phyloP scores from a whole-genome alignment of 2,329 filamentous ascomycete species.

The Ceratocystis diversiconidia region DNA sequence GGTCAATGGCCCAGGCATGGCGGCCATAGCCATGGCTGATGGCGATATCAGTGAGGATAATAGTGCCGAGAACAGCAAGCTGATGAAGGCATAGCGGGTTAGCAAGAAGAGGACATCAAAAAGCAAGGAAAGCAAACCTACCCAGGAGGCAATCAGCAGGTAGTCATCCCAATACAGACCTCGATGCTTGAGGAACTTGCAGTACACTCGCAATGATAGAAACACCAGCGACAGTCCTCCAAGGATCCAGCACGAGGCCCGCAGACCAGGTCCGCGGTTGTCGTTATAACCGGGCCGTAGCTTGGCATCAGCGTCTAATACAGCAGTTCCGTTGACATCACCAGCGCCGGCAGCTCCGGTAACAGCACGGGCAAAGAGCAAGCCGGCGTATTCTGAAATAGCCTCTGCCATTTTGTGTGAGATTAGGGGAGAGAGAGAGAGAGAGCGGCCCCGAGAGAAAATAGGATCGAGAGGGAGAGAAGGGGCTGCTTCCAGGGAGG shows the following conservation, averaged over 20 bases:
- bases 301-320: background rate
- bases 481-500: background rate
- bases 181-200: slow-evolving; percentile 26
- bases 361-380: slow-evolving; percentile 8
- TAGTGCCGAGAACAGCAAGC: slow-evolving; percentile 12
- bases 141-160: slow-evolving; percentile 25
- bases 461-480: background rate
- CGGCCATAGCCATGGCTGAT: slow-evolving; percentile 20
- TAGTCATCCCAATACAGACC: slow-evolving; percentile 29
- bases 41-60: slow-evolving; percentile 18
- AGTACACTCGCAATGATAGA: slow-evolving; percentile 26
- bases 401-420: background rate
- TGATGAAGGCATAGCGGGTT: background rate
- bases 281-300: slow-evolving; percentile 11
- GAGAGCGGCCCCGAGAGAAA: background rate
- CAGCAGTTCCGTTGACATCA: slow-evolving; percentile 10
- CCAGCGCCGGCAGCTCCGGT: slow-evolving; percentile 16
- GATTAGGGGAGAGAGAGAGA: background rate
- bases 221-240: slow-evolving; percentile 15
- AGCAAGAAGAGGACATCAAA: background rate
- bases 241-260: slow-evolving; percentile 17
- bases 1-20: slow-evolving; percentile 18
- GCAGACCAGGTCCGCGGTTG: slow-evolving; percentile 6
- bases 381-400: background rate
- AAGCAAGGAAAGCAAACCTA: background rate